phyloP scores from a whole-genome alignment of 2,329 filamentous ascomycete genomes.

The Hypoxylon sp. region DNA sequence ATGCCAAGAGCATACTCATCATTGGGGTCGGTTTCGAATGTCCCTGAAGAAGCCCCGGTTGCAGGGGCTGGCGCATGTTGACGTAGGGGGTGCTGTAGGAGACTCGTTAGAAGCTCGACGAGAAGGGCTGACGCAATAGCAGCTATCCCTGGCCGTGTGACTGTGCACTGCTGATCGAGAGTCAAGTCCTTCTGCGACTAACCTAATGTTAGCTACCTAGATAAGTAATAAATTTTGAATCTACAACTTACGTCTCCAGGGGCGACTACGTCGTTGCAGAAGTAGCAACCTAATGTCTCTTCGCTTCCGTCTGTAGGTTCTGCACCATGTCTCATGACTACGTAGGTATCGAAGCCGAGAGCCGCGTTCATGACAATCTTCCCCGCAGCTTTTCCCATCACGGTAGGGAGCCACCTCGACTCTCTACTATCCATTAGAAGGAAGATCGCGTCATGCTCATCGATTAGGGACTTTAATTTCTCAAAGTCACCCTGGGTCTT shows the following conservation, averaged over 20 bases:
- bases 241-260: constrained; percentile 83
- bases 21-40: constrained; percentile 66
- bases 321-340: constrained; percentile 95
- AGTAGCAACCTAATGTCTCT: constrained; percentile 90
- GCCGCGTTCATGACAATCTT: constrained; percentile 99
- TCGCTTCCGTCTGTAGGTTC: constrained; percentile 69
- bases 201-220: constrained; percentile 45
- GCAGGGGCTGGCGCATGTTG: constrained; percentile 72
- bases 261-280: constrained; percentile 97
- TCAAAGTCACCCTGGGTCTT: constrained; percentile 82
- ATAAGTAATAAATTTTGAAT: constrained; percentile 2
- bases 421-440: constrained; percentile 98
- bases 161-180: constrained; percentile 97
- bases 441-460: constrained; percentile 92
- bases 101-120: constrained; percentile 88
- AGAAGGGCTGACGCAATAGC: constrained; percentile 92
- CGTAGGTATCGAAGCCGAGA: constrained; percentile 94
- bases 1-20: constrained; percentile 74
- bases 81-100: constrained; percentile 88
- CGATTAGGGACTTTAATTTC: constrained; percentile 79
- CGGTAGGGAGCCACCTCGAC: constrained; percentile 93
- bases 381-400: constrained; percentile 92
- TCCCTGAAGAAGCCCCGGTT: constrained; percentile 55
- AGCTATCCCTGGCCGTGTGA: constrained; percentile 92
- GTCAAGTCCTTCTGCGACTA: constrained; percentile 95